These are phyloP conservation scores for Colletotrichum limetticola DNA, from an alignment of 2,329 filamentous ascomycete species.

Conservation along the genomic window DNA sequence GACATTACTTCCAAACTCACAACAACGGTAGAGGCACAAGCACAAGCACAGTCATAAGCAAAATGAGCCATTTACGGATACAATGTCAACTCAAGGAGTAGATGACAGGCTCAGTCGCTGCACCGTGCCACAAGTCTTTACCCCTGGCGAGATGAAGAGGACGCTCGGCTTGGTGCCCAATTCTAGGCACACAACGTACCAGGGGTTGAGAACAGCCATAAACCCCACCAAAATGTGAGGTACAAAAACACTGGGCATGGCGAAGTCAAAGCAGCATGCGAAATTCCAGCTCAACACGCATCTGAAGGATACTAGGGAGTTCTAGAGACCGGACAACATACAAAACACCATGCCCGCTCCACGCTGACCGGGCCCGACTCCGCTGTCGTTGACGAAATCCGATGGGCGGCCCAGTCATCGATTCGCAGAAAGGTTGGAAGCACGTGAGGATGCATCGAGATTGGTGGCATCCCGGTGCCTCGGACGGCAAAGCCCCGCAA, in stretches of 20 bases:
- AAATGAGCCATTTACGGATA: neutral
- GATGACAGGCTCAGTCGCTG: neutral
- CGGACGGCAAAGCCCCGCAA: slow-evolving; percentile 8
- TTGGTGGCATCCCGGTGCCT: slow-evolving; percentile 18
- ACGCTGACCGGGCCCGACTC: neutral
- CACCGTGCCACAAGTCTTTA: neutral
- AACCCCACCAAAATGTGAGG: neutral
- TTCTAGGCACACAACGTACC: neutral
- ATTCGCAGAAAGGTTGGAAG: neutral
- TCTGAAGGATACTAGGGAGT: neutral
- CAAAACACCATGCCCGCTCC: neutral
- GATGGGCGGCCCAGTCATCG: slow-evolving; percentile 14
- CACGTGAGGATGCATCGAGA: slow-evolving; percentile 7
- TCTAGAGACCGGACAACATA: neutral
- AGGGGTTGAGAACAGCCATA: neutral
- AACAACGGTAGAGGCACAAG: slow-evolving; percentile 37
- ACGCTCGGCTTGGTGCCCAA: neutral
- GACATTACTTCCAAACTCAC: slow-evolving; percentile 64
- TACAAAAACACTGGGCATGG: neutral
- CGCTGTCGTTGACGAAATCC: neutral
- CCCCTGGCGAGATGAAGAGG: neutral
- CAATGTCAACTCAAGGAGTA: neutral
- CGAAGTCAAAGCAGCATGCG: too few relatives aligned
- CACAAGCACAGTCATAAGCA: slow-evolving; percentile 23
- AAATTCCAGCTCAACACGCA: neutral